Percentiles rank a stretch among this genome's conserved stretches.
Conservation (phyloP, 2,329 filamentous ascomycete genomes). For the Achaetomium macrosporum region DNA sequence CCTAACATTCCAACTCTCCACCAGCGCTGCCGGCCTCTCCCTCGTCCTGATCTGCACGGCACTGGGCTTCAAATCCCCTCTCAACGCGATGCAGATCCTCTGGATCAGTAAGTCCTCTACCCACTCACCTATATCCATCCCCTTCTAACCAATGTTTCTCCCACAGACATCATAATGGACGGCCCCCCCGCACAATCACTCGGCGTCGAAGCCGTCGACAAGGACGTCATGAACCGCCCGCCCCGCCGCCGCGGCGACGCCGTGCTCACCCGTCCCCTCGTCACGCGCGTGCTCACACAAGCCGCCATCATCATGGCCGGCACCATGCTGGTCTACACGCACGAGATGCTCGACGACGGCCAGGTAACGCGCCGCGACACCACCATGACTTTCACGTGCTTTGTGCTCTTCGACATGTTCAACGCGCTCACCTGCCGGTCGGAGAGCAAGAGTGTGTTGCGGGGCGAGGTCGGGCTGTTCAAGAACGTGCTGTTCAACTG, state of each 20-base stretch:
- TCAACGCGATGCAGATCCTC: constrained; percentile 99
- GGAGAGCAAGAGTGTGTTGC: constrained; percentile 80
- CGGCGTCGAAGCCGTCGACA: constrained; percentile 90
- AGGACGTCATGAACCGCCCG: constrained; percentile 85
- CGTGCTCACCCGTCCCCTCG: constrained; percentile 78
- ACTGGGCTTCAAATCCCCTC: constrained; percentile 86
- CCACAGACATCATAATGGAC: constrained; percentile 97
- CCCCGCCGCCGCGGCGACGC: constrained; percentile 81
- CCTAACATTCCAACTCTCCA: constrained; percentile 95
- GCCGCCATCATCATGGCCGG: constrained; percentile 87
- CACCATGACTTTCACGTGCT: constrained; percentile 98
- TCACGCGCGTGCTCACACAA: constrained; percentile 80
- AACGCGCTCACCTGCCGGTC: constrained; percentile 92
- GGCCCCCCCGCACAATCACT: constrained; percentile 95
- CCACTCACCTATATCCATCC: background rate
- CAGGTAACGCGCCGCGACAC: constrained; percentile 88
- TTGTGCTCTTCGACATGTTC: constrained; percentile 99
- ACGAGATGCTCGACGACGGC: constrained; percentile 81
- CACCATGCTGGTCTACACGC: constrained; percentile 84
- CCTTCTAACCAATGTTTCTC: background rate
- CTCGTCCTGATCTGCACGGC: constrained; percentile 89
- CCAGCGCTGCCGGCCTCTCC: constrained; percentile 86
- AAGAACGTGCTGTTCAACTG: constrained; percentile 95
- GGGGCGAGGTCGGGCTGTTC: constrained; percentile 77
- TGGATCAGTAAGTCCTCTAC: constrained; percentile 80